Conservation (phyloP, 1,139 yeast genomes). For the Lodderomyces metapsilosis region DNA sequence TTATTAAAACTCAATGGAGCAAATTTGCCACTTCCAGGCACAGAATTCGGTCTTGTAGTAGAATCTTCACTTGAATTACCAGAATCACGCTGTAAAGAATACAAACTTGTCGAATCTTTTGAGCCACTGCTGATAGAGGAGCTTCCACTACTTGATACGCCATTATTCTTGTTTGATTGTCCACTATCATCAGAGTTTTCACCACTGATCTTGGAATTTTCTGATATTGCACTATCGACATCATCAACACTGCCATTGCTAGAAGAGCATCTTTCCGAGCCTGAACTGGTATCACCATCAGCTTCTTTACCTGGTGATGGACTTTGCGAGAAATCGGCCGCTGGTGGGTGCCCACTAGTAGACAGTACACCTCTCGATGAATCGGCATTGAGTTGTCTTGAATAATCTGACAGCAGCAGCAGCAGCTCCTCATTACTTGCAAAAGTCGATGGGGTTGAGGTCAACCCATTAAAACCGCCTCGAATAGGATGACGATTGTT, state of each 20-base stretch:
- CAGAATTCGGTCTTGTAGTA: conserved; percentile 8
- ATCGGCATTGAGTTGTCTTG: background rate
- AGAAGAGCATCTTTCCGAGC: conserved; percentile 8
- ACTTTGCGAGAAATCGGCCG: conserved; percentile 6
- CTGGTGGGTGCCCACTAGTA: background rate
- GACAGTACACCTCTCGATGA: background rate
- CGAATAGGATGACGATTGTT: background rate
- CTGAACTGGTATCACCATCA: conserved; percentile 6
- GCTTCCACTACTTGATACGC: background rate
- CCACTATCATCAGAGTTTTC: conserved; percentile 1
- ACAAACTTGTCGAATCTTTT: conserved; percentile 6
- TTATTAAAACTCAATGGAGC: conserved; percentile 2
- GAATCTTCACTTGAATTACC: conserved; percentile 6
- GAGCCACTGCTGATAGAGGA: conserved; percentile 3
- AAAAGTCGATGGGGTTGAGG: background rate
- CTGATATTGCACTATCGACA: conserved; percentile 5
- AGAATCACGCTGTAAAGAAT: conserved; percentile 8
- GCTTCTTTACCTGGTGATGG: conserved; percentile 7
- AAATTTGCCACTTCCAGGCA: conserved; percentile 4
- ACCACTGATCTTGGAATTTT: conserved; percentile 3
- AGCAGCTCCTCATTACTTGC: conserved; percentile 5
- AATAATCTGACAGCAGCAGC: background rate
- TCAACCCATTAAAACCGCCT: conserved; percentile 2
- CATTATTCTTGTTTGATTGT: background rate
- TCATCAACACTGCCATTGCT: conserved; percentile 5